Percentiles rank a stretch among this genome's conserved stretches.
phyloP scores from a whole-genome alignment of 352 stramenopile genomes.

The Globisporangium apiculatum region DNA sequence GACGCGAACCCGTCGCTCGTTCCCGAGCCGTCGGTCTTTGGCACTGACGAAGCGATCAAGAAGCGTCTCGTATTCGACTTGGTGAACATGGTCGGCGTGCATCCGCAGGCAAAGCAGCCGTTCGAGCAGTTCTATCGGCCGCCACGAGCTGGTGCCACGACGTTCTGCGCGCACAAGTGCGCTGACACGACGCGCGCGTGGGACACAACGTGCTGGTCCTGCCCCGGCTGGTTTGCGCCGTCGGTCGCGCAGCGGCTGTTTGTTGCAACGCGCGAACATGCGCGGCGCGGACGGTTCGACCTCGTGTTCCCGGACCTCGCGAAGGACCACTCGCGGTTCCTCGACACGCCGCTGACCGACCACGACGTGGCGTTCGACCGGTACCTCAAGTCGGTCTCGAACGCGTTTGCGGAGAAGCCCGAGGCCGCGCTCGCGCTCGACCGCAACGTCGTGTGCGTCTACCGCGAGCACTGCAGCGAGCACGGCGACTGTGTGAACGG shows the following conservation, averaged over 20 bases:
- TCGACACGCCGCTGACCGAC: constrained; percentile 48
- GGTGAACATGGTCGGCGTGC: constrained; percentile 58
- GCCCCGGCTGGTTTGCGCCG: constrained; percentile 61
- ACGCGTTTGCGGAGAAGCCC: constrained; percentile 33
- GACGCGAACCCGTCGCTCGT: constrained; percentile 59
- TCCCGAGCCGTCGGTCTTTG: constrained; percentile 38
- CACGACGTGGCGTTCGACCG: constrained; percentile 63
- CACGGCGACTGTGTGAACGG: constrained; percentile 82
- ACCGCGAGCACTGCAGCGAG: constrained; percentile 76
- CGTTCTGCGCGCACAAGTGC: constrained; percentile 62
- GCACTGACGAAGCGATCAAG: constrained; percentile 66
- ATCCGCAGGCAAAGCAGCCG: constrained; percentile 43
- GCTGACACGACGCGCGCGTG: constrained; percentile 45
- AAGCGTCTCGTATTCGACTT: constrained; percentile 55
- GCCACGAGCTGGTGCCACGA: constrained; percentile 9
- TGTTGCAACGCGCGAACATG: constrained; percentile 46
- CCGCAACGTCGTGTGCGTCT: constrained; percentile 48
- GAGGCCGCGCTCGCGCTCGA: constrained; percentile 18
- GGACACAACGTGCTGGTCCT: constrained; percentile 73
- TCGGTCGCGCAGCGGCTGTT: constrained; percentile 54
- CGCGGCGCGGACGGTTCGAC: constrained; percentile 60
- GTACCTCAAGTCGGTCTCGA: constrained; percentile 66
- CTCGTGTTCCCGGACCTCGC: constrained; percentile 62
- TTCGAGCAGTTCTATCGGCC: constrained; percentile 62
- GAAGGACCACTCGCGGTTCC: constrained; percentile 45